Evolutionary conservation across 257 asterid species (phyloP).

Genomic region (Lantana camara): DNA sequence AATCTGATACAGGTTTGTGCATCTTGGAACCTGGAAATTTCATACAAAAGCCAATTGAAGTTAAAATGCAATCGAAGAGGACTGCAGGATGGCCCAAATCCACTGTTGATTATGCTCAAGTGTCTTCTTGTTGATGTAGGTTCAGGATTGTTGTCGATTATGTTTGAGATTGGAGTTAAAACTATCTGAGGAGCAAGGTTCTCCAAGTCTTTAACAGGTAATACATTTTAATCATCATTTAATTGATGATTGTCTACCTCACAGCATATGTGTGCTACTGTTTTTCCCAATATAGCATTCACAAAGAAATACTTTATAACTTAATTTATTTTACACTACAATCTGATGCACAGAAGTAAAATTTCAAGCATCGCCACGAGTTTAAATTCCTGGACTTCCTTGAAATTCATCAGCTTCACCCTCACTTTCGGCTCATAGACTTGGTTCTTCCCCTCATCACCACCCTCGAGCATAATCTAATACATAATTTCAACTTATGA

Average conservation of each 20-base stretch:
- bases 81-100: neutral
- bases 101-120: neutral
- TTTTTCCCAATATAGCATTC: neutral
- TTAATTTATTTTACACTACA: neutral
- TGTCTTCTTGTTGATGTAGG: neutral
- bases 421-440: conserved; percentile 60
- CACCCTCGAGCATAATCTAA: conserved; percentile 47
- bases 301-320: neutral
- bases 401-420: conserved; percentile 64
- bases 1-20: neutral
- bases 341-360: neutral
- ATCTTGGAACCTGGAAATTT: neutral
- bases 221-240: neutral
- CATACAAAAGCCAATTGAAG: neutral
- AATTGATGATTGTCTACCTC: neutral
- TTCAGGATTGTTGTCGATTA: neutral
- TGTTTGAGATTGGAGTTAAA: neutral
- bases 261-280: neutral
- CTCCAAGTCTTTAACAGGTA: conserved; percentile 5
- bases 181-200: conserved; percentile 1
- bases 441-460: conserved; percentile 50
- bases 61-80: neutral
- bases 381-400: conserved; percentile 60
- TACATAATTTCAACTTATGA: too few relatives aligned
- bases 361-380: conserved; percentile 41